A percentile compares a stretch with the other conserved stretches of the same genome.
Conservation (phyloP, 2,329 filamentous ascomycete species). For the Moelleriella libera region DNA sequence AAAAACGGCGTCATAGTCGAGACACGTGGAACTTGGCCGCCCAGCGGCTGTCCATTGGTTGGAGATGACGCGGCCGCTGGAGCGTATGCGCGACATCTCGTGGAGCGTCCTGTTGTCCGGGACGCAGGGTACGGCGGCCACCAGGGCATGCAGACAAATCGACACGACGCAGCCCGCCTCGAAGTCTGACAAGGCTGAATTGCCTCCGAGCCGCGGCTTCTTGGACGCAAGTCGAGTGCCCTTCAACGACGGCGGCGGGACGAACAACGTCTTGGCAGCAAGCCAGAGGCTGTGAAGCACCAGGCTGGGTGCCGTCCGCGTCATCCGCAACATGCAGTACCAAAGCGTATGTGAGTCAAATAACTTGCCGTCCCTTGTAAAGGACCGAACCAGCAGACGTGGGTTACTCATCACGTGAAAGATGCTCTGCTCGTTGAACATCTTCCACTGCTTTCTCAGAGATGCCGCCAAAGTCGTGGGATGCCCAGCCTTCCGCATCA, state of each 20-base stretch:
- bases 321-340: slow-evolving; percentile 49
- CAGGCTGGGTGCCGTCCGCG: slow-evolving; percentile 38
- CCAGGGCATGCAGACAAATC: slow-evolving; percentile 48
- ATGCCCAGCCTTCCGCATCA: slow-evolving; percentile 4
- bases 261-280: slow-evolving; percentile 42
- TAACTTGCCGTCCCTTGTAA: slow-evolving; percentile 35
- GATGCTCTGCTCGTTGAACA: slow-evolving; percentile 49
- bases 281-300: slow-evolving; percentile 54
- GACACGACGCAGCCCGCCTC: slow-evolving; percentile 41
- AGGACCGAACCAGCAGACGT: slow-evolving; percentile 38
- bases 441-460: slow-evolving; percentile 34
- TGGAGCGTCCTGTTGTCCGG: slow-evolving; percentile 32
- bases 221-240: slow-evolving; percentile 18
- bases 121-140: slow-evolving; percentile 41
- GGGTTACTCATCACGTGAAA: slow-evolving; percentile 50
- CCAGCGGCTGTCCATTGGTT: slow-evolving; percentile 29
- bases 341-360: slow-evolving; percentile 48
- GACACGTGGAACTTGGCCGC: slow-evolving; percentile 34
- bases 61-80: slow-evolving; percentile 35
- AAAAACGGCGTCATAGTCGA: slow-evolving; percentile 50
- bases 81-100: slow-evolving; percentile 46
- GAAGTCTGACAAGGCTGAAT: slow-evolving; percentile 18
- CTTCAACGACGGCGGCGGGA: slow-evolving; percentile 32
- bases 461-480: not conserved
- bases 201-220: slow-evolving; percentile 1